These are phyloP conservation scores for Citrus unshiu DNA, from an alignment of 345 rosid genomes.

Conservation along the genomic window DNA sequence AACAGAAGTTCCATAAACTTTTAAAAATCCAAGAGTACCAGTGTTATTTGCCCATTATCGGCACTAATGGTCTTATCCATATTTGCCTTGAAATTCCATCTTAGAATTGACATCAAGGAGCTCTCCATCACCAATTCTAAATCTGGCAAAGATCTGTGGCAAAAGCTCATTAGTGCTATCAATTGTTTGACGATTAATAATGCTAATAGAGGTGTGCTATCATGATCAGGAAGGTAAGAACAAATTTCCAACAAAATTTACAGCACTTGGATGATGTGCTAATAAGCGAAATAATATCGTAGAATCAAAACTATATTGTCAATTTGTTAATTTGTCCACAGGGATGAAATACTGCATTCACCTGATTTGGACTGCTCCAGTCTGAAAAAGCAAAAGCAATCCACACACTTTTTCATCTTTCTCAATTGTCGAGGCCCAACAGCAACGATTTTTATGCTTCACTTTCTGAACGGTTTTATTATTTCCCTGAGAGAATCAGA, in stretches of 20 bases:
- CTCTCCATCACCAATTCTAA: constrained; percentile 45
- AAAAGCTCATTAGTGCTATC: constrained; percentile 4
- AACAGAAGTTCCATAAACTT: not conserved
- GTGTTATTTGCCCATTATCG: constrained; percentile 34
- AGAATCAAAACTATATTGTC: not conserved
- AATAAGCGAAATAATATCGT: not conserved
- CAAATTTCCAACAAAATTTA: not conserved
- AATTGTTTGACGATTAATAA: constrained; percentile 5
- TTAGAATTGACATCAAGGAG: constrained; percentile 42
- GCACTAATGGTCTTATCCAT: constrained; percentile 45
- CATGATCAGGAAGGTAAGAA: not conserved
- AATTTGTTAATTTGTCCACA: not conserved
- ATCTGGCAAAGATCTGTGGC: constrained; percentile 46
- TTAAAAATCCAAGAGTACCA: constrained; percentile 26
- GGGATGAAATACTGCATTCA: constrained; percentile 1
- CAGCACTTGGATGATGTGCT: not conserved
- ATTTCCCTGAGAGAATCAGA: constrained; percentile 33
- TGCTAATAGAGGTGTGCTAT: not conserved
- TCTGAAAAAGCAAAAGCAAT: constrained; percentile 40
- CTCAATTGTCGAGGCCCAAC: constrained; percentile 45
- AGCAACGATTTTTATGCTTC: constrained; percentile 40
- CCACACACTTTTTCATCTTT: constrained; percentile 40
- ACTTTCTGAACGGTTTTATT: constrained; percentile 31
- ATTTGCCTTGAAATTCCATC: constrained; percentile 54
- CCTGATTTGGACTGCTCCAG: constrained; percentile 50